These are phyloP conservation scores for Xylaria sp. DNA, from an alignment of 2,329 filamentous ascomycete species.

Conservation along the genomic window DNA sequence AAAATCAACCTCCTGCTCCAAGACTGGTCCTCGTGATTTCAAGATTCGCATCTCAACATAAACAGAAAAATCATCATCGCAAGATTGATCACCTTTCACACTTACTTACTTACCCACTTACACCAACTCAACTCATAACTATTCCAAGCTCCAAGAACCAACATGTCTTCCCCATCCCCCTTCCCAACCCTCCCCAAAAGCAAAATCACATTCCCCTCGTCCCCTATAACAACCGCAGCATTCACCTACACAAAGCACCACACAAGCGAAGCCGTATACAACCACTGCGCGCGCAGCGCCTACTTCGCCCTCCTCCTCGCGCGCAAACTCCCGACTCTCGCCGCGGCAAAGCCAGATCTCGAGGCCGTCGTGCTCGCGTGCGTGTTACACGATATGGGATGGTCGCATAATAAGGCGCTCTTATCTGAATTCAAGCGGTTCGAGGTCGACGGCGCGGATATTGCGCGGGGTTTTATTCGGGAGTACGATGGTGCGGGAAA, in stretches of 20 bases:
- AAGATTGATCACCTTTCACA: not conserved
- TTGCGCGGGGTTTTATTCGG: conserved; percentile 21
- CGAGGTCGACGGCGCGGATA: conserved; percentile 34
- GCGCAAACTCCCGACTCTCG: conserved; percentile 22
- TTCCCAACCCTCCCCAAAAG: conserved; percentile 30
- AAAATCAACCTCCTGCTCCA: no score
- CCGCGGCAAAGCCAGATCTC: conserved; percentile 10
- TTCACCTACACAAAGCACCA: conserved; percentile 31
- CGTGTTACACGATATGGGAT: conserved; percentile 35
- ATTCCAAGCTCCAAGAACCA: not conserved
- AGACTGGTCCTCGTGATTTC: no score
- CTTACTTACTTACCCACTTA: not conserved
- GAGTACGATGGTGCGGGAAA: not conserved
- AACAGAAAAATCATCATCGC: not conserved
- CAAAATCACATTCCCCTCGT: conserved; percentile 29
- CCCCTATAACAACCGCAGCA: conserved; percentile 28
- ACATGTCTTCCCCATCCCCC: conserved; percentile 23
- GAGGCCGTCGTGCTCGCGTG: conserved; percentile 30
- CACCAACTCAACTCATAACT: no score
- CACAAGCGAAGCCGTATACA: conserved; percentile 28
- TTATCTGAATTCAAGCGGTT: conserved; percentile 27
- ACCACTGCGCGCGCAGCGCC: conserved; percentile 34
- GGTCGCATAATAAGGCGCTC: conserved; percentile 19
- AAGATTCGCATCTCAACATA: no score
- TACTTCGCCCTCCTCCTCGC: conserved; percentile 32